Evolutionary conservation across 768 basidiomycete genomes (phyloP).

Genomic region (Asterophora lycoperdoides): DNA sequence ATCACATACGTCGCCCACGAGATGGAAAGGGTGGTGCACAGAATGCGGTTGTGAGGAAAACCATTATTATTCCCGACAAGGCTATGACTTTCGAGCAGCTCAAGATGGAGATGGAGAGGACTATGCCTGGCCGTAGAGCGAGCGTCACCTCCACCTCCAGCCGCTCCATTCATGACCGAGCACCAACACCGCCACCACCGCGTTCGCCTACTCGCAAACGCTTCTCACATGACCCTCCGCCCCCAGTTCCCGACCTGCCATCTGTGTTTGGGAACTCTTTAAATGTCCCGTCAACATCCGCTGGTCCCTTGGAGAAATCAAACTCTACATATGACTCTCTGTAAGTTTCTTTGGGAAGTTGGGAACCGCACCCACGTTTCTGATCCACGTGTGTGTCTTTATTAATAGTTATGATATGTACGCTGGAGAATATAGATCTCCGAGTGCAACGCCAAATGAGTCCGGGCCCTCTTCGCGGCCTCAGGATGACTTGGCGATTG

Average conservation of each 20-base stretch:
- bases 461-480: slow-evolving; percentile 29
- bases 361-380: slow-evolving; percentile 12
- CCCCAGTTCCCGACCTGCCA: slow-evolving; percentile 66
- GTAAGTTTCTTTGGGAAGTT: slow-evolving; percentile 41
- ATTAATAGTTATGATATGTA: slow-evolving; percentile 74
- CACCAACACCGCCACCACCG: slow-evolving; percentile 82
- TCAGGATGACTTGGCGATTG: slow-evolving; percentile 25
- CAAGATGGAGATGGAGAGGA: slow-evolving; percentile 50
- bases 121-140: slow-evolving; percentile 54
- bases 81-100: slow-evolving; percentile 54
- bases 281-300: slow-evolving; percentile 32
- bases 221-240: slow-evolving; percentile 63
- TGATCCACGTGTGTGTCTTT: slow-evolving; percentile 13
- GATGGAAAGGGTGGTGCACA: slow-evolving; percentile 30
- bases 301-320: slow-evolving; percentile 54
- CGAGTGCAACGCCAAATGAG: slow-evolving; percentile 30
- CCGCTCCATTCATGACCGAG: slow-evolving; percentile 77
- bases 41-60: slow-evolving; percentile 66
- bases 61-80: slow-evolving; percentile 71
- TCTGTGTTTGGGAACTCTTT: slow-evolving; percentile 42
- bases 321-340: slow-evolving; percentile 73
- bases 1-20: slow-evolving; percentile 37
- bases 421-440: slow-evolving; percentile 49
- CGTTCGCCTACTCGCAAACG: slow-evolving; percentile 48
- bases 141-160: slow-evolving; percentile 59